These are phyloP conservation scores for Penicillium digitatum DNA, from an alignment of 2,329 filamentous ascomycete genomes.

Conservation along the genomic window DNA sequence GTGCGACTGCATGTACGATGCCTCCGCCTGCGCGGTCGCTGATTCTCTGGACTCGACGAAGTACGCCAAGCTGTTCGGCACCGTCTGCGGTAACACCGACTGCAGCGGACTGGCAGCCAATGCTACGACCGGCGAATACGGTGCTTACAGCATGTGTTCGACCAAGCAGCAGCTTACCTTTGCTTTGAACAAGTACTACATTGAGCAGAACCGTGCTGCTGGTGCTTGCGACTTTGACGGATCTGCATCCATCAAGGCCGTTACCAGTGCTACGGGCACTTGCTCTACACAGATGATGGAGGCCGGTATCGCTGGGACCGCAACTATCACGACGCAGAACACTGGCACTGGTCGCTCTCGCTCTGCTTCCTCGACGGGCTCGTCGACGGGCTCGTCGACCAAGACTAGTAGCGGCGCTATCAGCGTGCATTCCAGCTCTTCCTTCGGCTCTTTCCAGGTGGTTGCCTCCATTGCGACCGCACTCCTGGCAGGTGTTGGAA, in stretches of 20 bases:
- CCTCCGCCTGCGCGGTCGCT: conserved; percentile 65
- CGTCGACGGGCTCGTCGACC: conserved; percentile 15
- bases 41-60: conserved; percentile 28
- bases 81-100: conserved; percentile 40
- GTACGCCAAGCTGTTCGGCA: conserved; percentile 57
- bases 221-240: conserved; percentile 44
- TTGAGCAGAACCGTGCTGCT: conserved; percentile 34
- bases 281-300: conserved; percentile 40
- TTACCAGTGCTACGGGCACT: conserved; percentile 34
- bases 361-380: conserved; percentile 16
- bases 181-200: conserved; percentile 45
- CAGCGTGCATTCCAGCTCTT: conserved; percentile 23
- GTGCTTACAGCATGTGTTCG: conserved; percentile 47
- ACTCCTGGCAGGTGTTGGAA: conserved; percentile 37
- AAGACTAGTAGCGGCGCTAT: conserved; percentile 25
- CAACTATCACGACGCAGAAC: conserved; percentile 37
- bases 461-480: conserved; percentile 35
- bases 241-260: conserved; percentile 37
- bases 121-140: conserved; percentile 41
- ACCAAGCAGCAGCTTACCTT: conserved; percentile 43
- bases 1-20: conserved; percentile 77
- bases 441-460: conserved; percentile 34
- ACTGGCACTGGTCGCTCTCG: conserved; percentile 21
- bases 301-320: conserved; percentile 40
- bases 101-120: conserved; percentile 42